These are phyloP conservation scores for Vigna hirtella DNA, from an alignment of 306 rosid genomes.

Conservation along the genomic window DNA sequence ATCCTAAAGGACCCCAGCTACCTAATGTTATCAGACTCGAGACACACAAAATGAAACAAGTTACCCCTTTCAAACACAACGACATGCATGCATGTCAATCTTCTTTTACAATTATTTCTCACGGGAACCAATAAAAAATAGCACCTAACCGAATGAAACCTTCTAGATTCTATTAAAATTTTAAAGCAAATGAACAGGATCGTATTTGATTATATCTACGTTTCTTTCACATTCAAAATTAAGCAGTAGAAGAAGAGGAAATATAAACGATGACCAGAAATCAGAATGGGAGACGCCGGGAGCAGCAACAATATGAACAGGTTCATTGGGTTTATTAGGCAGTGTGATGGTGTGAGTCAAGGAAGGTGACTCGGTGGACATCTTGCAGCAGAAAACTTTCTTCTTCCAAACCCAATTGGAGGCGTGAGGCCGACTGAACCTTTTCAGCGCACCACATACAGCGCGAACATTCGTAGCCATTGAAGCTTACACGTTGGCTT, in stretches of 20 bases:
- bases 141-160: conserved; percentile 25
- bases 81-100: neutral
- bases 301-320: conserved; percentile 76
- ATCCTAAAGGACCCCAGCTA: neutral
- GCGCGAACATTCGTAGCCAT: conserved; percentile 43
- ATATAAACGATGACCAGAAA: conserved; percentile 59
- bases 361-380: conserved; percentile 64
- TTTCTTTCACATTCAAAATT: neutral
- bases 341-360: conserved; percentile 65
- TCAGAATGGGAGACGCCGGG: conserved; percentile 71
- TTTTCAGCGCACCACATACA: conserved; percentile 37
- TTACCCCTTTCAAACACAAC: neutral
- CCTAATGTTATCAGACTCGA: neutral
- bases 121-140: neutral
- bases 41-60: conserved; percentile 1
- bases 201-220: neutral
- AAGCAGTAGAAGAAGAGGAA: neutral
- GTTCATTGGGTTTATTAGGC: conserved; percentile 60
- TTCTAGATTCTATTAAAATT: neutral
- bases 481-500: conserved; percentile 35
- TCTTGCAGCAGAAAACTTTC: conserved; percentile 52
- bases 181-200: neutral
- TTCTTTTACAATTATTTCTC: neutral
- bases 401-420: conserved; percentile 29
- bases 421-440: conserved; percentile 17